These are phyloP conservation scores for Phalaenopsis hybrid DNA, from an alignment of 116 monocot genomes.

Conservation along the genomic window DNA sequence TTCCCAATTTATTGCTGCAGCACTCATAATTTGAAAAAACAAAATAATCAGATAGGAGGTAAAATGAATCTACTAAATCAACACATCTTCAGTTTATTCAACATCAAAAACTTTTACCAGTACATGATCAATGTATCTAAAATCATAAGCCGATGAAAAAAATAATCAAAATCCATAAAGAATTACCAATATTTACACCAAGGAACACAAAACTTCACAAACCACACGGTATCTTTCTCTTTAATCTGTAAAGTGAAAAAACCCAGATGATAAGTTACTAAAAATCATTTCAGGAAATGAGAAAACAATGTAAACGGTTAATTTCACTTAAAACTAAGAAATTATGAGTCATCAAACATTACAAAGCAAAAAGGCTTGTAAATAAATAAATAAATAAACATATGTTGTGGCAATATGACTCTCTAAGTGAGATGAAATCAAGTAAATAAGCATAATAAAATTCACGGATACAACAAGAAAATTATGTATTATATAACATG, in stretches of 20 bases:
- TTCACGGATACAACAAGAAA: no score
- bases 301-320: not conserved
- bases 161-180: not conserved
- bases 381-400: no score
- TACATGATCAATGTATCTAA: not conserved
- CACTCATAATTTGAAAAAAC: not conserved
- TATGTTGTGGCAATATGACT: no score
- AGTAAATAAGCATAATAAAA: no score
- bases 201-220: conserved; percentile 91
- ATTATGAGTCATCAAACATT: not conserved
- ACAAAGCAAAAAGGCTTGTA: not conserved
- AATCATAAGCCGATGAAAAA: not conserved
- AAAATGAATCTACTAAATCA: not conserved
- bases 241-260: conserved; percentile 50
- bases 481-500: no score
- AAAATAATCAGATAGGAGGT: not conserved
- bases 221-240: conserved; percentile 92
- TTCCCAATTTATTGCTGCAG: conserved; percentile 81
- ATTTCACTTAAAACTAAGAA: not conserved
- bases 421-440: no score
- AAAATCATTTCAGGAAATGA: not conserved
- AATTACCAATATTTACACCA: conserved; percentile 96
- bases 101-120: not conserved
- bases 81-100: not conserved
- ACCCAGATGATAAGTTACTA: not conserved